phyloP scores from a whole-genome alignment of 208 protist species.

The Trypanosoma congolense region DNA sequence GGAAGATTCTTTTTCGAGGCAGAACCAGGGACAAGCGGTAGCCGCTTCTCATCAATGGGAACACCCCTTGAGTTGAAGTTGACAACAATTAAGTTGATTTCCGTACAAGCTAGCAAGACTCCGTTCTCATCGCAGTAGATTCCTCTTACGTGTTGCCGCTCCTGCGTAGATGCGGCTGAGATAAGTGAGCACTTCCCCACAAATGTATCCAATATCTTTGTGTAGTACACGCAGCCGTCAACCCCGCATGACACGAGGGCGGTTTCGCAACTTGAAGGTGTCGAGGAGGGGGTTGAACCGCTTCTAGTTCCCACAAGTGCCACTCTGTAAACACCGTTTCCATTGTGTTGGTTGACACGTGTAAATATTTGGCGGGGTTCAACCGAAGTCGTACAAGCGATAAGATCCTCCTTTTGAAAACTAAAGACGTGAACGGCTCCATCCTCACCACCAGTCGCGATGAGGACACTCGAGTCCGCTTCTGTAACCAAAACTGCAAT shows the following conservation, averaged over 20 bases:
- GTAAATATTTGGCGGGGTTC: conserved; percentile 4
- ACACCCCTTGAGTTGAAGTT: not conserved
- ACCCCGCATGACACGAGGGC: conserved; percentile 48
- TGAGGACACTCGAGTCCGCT: conserved; percentile 1
- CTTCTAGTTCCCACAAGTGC: conserved; percentile 12
- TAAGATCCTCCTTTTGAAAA: conserved; percentile 13
- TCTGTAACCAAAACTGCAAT: conserved; percentile 22
- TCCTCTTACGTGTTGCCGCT: conserved; percentile 14
- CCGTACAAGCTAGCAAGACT: conserved; percentile 17
- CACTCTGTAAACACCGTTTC: conserved; percentile 58
- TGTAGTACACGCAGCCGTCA: conserved; percentile 38
- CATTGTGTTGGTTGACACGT: conserved; percentile 40
- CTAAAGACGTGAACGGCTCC: conserved; percentile 39
- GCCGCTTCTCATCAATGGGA: not conserved
- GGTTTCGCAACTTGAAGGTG: not conserved
- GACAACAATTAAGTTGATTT: conserved; percentile 17
- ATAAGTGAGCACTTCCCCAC: not conserved
- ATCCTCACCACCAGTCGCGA: conserved; percentile 54
- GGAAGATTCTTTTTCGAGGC: conserved; percentile 8
- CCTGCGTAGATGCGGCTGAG: not conserved
- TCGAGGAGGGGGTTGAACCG: not conserved
- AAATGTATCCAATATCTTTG: not conserved
- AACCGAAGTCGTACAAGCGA: not conserved
- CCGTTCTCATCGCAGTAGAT: conserved; percentile 15
- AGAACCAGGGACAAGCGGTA: conserved; percentile 3